A percentile compares a stretch with the other conserved stretches of the same genome.
Conservation (phyloP, 805 yeast species). For the Ogataea trehaloabstinens region DNA sequence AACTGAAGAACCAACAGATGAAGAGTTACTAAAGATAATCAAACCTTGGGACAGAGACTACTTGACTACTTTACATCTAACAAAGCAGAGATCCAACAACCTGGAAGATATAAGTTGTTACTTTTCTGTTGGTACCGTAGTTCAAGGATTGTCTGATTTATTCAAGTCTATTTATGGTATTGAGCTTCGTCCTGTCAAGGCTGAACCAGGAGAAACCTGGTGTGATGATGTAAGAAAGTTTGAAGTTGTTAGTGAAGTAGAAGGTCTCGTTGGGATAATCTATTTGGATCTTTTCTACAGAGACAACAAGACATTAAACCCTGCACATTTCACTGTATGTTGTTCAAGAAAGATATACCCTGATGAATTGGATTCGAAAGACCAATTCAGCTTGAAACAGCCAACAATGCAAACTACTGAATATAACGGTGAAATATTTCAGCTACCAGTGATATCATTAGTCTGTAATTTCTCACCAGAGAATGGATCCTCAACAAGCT, state of each 20-base stretch:
- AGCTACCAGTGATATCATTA: slow-evolving; percentile 85
- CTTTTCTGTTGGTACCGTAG: slow-evolving; percentile 81
- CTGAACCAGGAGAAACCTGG: slow-evolving; percentile 82
- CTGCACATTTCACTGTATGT: slow-evolving; percentile 94
- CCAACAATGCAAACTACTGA: slow-evolving; percentile 32
- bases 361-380: slow-evolving; percentile 44
- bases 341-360: slow-evolving; percentile 81
- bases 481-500: slow-evolving; percentile 42
- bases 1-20: slow-evolving; percentile 29
- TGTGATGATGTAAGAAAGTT: slow-evolving; percentile 78
- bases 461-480: slow-evolving; percentile 73
- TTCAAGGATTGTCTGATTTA: slow-evolving; percentile 75
- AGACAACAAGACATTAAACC: slow-evolving; percentile 70
- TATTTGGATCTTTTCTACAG: slow-evolving; percentile 87
- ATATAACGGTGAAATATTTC: slow-evolving; percentile 53
- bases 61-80: slow-evolving; percentile 28
- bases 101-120: slow-evolving; percentile 58
- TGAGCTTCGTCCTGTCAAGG: slow-evolving; percentile 61
- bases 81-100: slow-evolving; percentile 35
- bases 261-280: slow-evolving; percentile 71
- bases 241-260: slow-evolving; percentile 63
- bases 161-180: slow-evolving; percentile 76
- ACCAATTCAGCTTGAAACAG: slow-evolving; percentile 33
- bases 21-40: slow-evolving; percentile 44
- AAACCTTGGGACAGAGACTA: slow-evolving; percentile 95